These are phyloP conservation scores for Trifolium subterraneum DNA, from an alignment of 306 rosid genomes.

Conservation along the genomic window DNA sequence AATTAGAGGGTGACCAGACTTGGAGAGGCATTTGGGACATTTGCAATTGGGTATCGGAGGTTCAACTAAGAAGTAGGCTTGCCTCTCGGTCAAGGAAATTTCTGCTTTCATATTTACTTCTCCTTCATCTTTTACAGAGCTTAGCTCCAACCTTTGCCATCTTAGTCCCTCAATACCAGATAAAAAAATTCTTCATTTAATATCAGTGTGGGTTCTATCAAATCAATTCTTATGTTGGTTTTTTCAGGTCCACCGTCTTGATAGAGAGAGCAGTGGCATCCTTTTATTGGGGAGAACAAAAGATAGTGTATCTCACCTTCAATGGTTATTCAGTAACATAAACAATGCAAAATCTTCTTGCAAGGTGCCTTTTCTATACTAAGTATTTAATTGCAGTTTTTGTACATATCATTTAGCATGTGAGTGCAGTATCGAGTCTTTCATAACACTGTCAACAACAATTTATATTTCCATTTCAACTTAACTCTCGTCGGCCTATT, in stretches of 20 bases:
- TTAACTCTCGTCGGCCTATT: conserved; percentile 18
- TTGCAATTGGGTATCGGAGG: neutral
- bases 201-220: neutral
- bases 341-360: conserved; percentile 60
- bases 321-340: conserved; percentile 69
- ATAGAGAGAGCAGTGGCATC: conserved; percentile 89
- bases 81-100: neutral
- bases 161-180: neutral
- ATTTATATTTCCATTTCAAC: conserved; percentile 15
- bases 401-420: neutral
- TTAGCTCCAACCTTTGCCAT: neutral
- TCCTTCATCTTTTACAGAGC: neutral
- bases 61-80: neutral
- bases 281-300: conserved; percentile 82
- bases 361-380: conserved; percentile 55
- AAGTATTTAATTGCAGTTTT: conserved; percentile 18
- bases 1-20: neutral
- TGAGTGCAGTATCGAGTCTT: conserved; percentile 10
- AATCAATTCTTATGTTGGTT: neutral
- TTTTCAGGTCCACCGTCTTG: conserved; percentile 90
- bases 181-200: neutral
- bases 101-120: neutral
- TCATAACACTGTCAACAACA: neutral
- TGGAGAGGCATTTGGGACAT: neutral
- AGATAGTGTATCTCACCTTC: conserved; percentile 74